These are phyloP conservation scores for Quercus lobata DNA, from an alignment of 331 rosid genomes.

Conservation along the genomic window DNA sequence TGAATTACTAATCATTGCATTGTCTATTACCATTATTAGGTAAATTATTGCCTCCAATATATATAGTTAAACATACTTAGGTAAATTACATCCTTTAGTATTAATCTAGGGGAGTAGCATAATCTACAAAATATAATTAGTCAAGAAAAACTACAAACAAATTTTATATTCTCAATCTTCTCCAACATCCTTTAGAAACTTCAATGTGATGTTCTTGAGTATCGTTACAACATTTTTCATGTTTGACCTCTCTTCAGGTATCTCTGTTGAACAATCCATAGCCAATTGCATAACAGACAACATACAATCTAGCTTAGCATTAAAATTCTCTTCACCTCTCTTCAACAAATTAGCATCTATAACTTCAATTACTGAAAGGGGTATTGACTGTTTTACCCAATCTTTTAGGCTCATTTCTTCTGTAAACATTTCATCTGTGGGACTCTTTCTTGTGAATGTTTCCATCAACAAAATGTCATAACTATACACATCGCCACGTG, in stretches of 20 bases:
- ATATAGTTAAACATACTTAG: no score
- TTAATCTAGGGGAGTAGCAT: no score
- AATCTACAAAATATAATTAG: no score
- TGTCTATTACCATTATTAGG: no score
- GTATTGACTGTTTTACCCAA: not conserved
- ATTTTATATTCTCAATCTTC: no score
- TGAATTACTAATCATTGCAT: no score
- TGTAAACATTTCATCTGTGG: not conserved
- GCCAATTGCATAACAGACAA: not conserved
- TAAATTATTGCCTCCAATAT: no score
- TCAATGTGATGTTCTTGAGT: not conserved
- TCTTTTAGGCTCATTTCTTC: not conserved
- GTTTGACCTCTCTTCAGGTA: not conserved
- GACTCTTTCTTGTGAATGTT: constrained; percentile 4
- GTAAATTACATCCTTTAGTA: no score
- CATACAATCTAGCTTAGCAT: not conserved
- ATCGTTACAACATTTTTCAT: not conserved
- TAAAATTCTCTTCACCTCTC: not conserved
- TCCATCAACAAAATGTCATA: not conserved
- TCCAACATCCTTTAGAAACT: no score
- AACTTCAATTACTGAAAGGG: not conserved
- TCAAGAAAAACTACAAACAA: no score
- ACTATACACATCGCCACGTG: not conserved
- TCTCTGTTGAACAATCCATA: not conserved
- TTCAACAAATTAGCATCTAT: not conserved